Conservation (phyloP, 805 yeast genomes). For the Blastobotrys chiropterorum region DNA sequence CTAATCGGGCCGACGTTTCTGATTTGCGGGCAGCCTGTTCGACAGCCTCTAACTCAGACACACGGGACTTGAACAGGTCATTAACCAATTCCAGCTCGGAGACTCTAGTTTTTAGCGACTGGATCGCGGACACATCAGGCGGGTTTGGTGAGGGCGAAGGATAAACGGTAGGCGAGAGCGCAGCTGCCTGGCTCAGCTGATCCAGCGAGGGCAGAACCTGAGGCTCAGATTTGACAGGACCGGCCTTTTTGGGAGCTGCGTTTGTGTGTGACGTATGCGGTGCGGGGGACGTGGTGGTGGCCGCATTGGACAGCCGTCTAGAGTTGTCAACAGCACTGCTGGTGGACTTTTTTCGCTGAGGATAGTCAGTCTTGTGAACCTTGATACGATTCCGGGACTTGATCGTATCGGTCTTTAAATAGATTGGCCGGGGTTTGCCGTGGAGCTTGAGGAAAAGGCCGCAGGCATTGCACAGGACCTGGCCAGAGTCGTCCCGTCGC, state of each 20-base stretch:
- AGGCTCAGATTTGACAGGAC: background rate
- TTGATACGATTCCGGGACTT: constrained; percentile 84
- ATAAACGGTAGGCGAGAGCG: background rate
- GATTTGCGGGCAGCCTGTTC: constrained; percentile 19
- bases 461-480: constrained; percentile 90
- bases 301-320: background rate
- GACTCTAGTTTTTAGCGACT: constrained; percentile 62
- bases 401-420: constrained; percentile 85
- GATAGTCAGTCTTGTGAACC: constrained; percentile 4
- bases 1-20: background rate
- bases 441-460: constrained; percentile 84
- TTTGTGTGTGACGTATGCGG: background rate
- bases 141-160: background rate
- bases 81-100: constrained; percentile 86
- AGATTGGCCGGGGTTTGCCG: constrained; percentile 88
- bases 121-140: constrained; percentile 24
- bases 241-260: background rate
- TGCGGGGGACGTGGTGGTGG: background rate
- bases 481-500: constrained; percentile 90
- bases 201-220: background rate
- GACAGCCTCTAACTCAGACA: constrained; percentile 63
- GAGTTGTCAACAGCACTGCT: background rate
- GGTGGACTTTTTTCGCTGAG: background rate
- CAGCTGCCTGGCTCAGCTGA: constrained; percentile 1
- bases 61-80: constrained; percentile 77